These are phyloP conservation scores for Rhodotorula toruloides DNA, from an alignment of 768 basidiomycete genomes.

Conservation along the genomic window DNA sequence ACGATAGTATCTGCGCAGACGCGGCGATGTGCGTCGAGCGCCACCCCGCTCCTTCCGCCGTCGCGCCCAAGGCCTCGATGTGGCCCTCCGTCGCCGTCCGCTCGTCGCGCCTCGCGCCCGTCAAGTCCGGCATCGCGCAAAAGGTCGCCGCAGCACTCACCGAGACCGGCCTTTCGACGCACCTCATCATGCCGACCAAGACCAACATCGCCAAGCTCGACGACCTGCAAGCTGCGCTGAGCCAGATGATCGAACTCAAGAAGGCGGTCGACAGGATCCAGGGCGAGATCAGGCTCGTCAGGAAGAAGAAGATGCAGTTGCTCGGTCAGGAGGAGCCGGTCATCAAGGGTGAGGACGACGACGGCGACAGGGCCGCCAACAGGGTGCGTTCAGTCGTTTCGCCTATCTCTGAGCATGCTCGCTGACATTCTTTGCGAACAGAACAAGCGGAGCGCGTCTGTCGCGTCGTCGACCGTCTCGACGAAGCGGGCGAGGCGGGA, in stretches of 20 bases:
- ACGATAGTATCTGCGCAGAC: slow-evolving; percentile 36
- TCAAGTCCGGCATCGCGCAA: slow-evolving; percentile 66
- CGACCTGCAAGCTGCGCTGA: slow-evolving; percentile 64
- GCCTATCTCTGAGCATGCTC: not conserved
- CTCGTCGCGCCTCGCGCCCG: slow-evolving; percentile 73
- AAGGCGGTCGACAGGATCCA: slow-evolving; percentile 77
- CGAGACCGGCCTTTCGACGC: slow-evolving; percentile 69
- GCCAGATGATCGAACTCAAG: slow-evolving; percentile 69
- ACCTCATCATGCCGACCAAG: slow-evolving; percentile 90
- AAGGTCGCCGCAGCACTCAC: slow-evolving; percentile 70
- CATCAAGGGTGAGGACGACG: slow-evolving; percentile 24
- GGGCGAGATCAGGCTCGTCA: slow-evolving; percentile 71
- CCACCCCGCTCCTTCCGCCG: slow-evolving; percentile 37
- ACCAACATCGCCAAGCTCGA: slow-evolving; percentile 72
- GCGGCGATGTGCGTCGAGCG: slow-evolving; percentile 43
- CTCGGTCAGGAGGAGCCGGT: slow-evolving; percentile 21
- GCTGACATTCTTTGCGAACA: not conserved
- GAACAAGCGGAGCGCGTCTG: slow-evolving; percentile 31
- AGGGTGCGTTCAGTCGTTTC: slow-evolving; percentile 9
- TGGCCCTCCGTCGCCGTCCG: slow-evolving; percentile 67
- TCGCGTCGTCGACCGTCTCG: slow-evolving; percentile 32
- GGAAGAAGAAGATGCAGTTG: slow-evolving; percentile 41
- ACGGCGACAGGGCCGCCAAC: slow-evolving; percentile 2
- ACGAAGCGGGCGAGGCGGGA: slow-evolving; percentile 30
- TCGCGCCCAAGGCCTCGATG: slow-evolving; percentile 24